Base-by-base conservation (phyloP, 371 early-diverging fungal species). In the Globomyces sp. region DNA sequence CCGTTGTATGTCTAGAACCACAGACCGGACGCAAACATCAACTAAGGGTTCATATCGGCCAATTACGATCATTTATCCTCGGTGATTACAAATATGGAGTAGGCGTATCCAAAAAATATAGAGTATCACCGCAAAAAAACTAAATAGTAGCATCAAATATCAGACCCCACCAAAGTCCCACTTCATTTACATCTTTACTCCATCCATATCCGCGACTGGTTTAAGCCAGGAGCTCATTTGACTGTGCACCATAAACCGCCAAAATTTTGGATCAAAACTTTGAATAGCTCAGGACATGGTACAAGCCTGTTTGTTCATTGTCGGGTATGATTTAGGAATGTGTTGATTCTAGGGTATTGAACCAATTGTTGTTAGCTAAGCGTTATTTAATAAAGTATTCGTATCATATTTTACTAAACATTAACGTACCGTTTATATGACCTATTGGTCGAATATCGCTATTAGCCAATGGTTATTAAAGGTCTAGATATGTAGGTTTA, bases 1-100 rank as follows among this genome's bases (percentile, higher is more conserved):
- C 85, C 0, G 49, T 85, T 8, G 74, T 92, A 0, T 78, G 79
- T 46, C 77, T 91, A n/a, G 59, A 58, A 52, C 91, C 90, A 1
- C 48, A 75, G 9, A 91, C 91, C 0, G 93, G 93, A 1, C 68
- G 92, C 42, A 90, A 91, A 57, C 92, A 92, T 69, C 93, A 92
- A 74, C 82, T 92, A 46, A 71, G 93, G 52, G 81, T 87, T 1
- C 90, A 91, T 74, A 41, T 37, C 36, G 42, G 24, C 45, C 5
- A 48, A 10, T 43, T 41, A 8, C 13, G 24, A 6, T 63, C 63
- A 10, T 63, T 63, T 24, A 78, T 87, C 1, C 53, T 85, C 1
- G 85, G 85, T 11, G 87, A 87, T 64, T 59, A 72, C 66, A 85
- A 78, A 59, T 87, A 86, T 68, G 76, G 77, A 1, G 36, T 41